Base-by-base conservation (phyloP, 1,284 basidiomycete genomes). In the Ceratobasidium sp. region DNA sequence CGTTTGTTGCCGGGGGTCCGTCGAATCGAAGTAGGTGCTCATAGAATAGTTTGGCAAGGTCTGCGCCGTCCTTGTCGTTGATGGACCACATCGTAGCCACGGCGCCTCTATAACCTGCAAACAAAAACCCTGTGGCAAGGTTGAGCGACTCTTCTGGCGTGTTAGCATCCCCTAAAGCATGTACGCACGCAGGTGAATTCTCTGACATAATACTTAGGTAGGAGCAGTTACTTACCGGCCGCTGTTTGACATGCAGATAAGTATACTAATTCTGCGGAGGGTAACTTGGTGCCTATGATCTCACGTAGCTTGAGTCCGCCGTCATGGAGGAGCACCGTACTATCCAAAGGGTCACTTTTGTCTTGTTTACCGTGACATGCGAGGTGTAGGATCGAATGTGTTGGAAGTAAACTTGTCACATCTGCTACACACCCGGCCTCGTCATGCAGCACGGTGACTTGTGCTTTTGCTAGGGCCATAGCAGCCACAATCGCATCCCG, bases 181-280 rank as follows among this genome's bases (percentile, higher is more conserved):
- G 34, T 16, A 26, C 6, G 9, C 8, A n/a, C n/a, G n/a, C n/a
- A n/a, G n/a, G n/a, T n/a, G n/a, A n/a, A n/a, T n/a, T n/a, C n/a
- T n/a, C n/a, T n/a, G n/a, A n/a, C n/a, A n/a, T n/a, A n/a, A n/a
- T n/a, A n/a, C n/a, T n/a, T n/a, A n/a, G n/a, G n/a, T n/a, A n/a
- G n/a, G n/a, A n/a, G n/a, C n/a, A 45, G 23, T 4, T 32, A 61
- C 59, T 5, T 26, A 61, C 59, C 59, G 21, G 39, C 39, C 26
- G 39, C 59, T 14, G 59, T 61, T 32, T 71, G 69, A 45, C 69
- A 71, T 30, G 69, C 69, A 21, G 69, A 61, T 23, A 71, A 28
- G 18, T 59, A 46, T 23, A 46, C 69, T 14, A 71, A 32, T 32
- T 71, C 69, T 3, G 57, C 58, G 1, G 23, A 3, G 8, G 69